A percentile compares a stretch with the other conserved stretches of the same genome.
Evolutionary conservation across 1,284 basidiomycete genomes (phyloP).

Genomic region (Golubevia pallescens): DNA sequence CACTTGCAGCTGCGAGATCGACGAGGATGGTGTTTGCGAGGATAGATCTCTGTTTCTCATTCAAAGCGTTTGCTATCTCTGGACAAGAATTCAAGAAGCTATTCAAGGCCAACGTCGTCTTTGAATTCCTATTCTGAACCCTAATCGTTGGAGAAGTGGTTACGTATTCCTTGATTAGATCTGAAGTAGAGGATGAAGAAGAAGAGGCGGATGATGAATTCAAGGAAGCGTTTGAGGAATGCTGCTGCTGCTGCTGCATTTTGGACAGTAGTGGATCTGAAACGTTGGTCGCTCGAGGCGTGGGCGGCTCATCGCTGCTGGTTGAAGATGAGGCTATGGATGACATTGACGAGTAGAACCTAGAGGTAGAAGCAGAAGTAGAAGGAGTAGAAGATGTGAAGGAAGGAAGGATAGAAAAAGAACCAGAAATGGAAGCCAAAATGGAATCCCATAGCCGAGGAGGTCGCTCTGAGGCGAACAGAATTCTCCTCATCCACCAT

Average conservation of each 20-base stretch:
- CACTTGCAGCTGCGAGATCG: too few relatives aligned
- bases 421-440: too few relatives aligned
- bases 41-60: too few relatives aligned
- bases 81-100: too few relatives aligned
- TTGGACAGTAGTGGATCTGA: neutral
- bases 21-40: too few relatives aligned
- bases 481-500: too few relatives aligned
- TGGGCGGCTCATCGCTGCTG: neutral
- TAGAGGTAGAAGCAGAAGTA: neutral
- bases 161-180: too few relatives aligned
- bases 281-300: neutral
- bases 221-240: neutral
- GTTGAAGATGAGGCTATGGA: neutral
- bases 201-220: neutral
- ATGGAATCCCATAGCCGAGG: neutral
- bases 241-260: neutral
- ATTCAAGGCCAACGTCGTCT: too few relatives aligned
- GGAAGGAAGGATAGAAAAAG: neutral
- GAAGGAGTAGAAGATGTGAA: neutral
- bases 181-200: neutral
- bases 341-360: neutral
- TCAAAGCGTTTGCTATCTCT: too few relatives aligned
- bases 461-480: neutral
- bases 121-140: too few relatives aligned
- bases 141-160: too few relatives aligned